Conservation (phyloP, 495 filamentous ascomycete genomes). For the Aspergillus biplanus region DNA sequence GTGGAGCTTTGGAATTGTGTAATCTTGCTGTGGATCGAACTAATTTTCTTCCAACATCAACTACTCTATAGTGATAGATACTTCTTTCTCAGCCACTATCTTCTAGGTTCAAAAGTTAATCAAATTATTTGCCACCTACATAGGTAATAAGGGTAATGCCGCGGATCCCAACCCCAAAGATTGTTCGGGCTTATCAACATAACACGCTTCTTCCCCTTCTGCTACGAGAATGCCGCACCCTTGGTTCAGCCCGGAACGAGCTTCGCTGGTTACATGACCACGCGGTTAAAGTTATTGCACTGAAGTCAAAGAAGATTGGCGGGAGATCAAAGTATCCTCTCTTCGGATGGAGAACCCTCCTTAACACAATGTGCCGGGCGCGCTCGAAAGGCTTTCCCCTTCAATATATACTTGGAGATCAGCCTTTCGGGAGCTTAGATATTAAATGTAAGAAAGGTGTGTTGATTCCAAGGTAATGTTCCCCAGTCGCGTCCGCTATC, state of each 20-base stretch:
- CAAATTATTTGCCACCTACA: not conserved
- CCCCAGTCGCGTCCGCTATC: not conserved
- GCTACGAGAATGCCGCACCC: constrained; percentile 68
- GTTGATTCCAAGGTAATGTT: constrained; percentile 74
- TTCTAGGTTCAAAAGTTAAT: not conserved
- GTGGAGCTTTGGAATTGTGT: too few species aligned
- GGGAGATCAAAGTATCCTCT: not conserved
- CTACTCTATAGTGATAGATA: too few species aligned
- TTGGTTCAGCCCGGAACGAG: constrained; percentile 72
- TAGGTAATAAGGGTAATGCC: constrained; percentile 62
- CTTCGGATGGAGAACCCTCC: constrained; percentile 33
- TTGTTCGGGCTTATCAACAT: constrained; percentile 58
- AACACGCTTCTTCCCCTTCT: constrained; percentile 66
- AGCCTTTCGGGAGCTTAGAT: constrained; percentile 84
- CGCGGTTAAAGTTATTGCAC: constrained; percentile 35
- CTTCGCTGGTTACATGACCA: constrained; percentile 84
- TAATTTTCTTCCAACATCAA: too few species aligned
- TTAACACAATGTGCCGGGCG: constrained; percentile 56
- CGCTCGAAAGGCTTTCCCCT: constrained; percentile 72
- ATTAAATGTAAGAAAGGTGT: constrained; percentile 77
- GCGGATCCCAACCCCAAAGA: constrained; percentile 63
- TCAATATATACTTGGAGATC: constrained; percentile 87
- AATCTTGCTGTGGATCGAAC: too few species aligned
- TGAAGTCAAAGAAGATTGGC: constrained; percentile 15
- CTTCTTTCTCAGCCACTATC: too few species aligned